Percentiles rank a stretch among this genome's conserved stretches.
Conservation (phyloP, 1,284 basidiomycete genomes). For the Porodaedalea pini region DNA sequence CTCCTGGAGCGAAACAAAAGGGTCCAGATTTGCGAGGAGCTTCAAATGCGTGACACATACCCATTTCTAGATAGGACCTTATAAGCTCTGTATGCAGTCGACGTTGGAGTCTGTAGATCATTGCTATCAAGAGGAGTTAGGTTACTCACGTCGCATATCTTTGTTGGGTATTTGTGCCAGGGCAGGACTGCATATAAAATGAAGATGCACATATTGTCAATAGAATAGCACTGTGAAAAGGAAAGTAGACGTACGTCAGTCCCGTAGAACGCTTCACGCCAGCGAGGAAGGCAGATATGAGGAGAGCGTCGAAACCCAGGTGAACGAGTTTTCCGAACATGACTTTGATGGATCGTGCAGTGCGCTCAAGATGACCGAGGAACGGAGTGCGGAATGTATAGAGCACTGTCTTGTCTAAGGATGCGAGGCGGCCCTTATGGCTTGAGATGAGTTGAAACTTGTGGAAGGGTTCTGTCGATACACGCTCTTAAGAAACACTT, state of each 20-base stretch:
- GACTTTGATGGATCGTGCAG: not conserved
- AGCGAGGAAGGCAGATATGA: slow-evolving; percentile 75
- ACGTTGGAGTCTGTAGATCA: slow-evolving; percentile 11
- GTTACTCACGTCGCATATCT: slow-evolving; percentile 70
- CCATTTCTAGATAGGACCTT: slow-evolving; percentile 72
- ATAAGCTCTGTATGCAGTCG: slow-evolving; percentile 50
- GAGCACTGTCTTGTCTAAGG: too few species aligned
- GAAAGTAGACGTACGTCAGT: slow-evolving; percentile 56
- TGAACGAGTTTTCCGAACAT: slow-evolving; percentile 69
- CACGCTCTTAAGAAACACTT: too few species aligned
- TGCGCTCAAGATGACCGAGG: too few species aligned
- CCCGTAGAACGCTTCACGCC: slow-evolving; percentile 78
- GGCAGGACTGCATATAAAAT: slow-evolving; percentile 48
- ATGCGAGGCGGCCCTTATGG: too few species aligned
- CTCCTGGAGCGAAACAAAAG: slow-evolving; percentile 46
- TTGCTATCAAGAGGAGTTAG: not conserved
- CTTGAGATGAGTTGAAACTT: too few species aligned
- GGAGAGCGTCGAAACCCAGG: slow-evolving; percentile 69
- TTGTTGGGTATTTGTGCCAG: slow-evolving; percentile 75
- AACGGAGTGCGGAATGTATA: too few species aligned
- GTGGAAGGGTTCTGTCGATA: too few species aligned
- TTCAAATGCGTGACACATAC: slow-evolving; percentile 34
- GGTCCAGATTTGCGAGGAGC: not conserved
- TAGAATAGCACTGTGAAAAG: not conserved
- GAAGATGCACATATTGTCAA: not conserved